Evolutionary conservation across 208 protist species (phyloP), one percentile per base, ranked within the genome.

Genomic region (Leishmania guyanensis): DNA sequence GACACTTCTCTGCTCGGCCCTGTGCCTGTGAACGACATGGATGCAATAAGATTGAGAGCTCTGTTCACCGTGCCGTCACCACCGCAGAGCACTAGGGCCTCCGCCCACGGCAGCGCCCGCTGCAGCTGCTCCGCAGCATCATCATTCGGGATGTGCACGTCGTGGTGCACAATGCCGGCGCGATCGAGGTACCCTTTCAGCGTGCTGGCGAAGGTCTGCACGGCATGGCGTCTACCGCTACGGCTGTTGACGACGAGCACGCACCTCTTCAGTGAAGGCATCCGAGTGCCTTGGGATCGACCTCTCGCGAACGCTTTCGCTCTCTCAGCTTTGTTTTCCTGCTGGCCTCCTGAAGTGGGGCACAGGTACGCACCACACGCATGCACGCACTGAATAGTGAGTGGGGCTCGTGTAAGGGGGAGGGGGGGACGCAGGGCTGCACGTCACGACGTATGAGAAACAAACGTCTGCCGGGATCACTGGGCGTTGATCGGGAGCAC

Each of bases 1-100:
- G 75, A 46, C 20, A 78, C 39, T n/a, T 20, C 12, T 48, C 64
- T 20, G 64, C 36, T 62, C 14, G 70, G 6, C 39, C 69, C 33
- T n/a, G 53, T 17, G 20, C 69, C 10, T n/a, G 71, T 56, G 26
- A 72, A 26, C 17, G 62, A 20, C 54, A 82, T 80, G 26, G 64
- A 65, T 0, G 79, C 90, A 9, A 96, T 65, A n/a, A 90, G 77
- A 70, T 97, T 95, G 26, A 91, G 88, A 17, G 92, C 83, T 65
- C 88, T 90, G 81, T 89, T 93, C 56, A 97, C 76, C 9, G 94
- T 97, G 39, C 94, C 94, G 75, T 97, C 94, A 16, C 94, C 94
- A 50, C 94, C 94, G 72, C 86, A 90, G 5, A 95, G 84, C 33
- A 96, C 71, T 0, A 96, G 75, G 5, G 83, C 85, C 79, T 95